A percentile compares a stretch with the other conserved stretches of the same genome.
Evolutionary conservation across 768 basidiomycete species (phyloP).

Genomic region (Arthromyces matolae): DNA sequence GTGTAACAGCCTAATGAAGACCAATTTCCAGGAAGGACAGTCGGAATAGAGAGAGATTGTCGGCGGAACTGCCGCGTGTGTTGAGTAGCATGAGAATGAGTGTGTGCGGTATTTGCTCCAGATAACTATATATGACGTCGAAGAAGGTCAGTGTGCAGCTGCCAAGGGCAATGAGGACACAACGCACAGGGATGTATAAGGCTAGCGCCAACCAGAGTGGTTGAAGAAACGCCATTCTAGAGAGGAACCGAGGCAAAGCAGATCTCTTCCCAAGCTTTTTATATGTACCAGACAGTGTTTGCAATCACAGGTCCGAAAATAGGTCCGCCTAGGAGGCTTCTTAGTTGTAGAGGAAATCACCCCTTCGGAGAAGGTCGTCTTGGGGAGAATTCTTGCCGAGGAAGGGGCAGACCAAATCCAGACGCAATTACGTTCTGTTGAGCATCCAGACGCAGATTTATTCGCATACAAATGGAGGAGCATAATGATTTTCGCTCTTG

Average conservation of each 20-base stretch:
- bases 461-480: slow-evolving; percentile 20
- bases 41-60: slow-evolving; percentile 27
- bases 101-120: slow-evolving; percentile 22
- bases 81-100: slow-evolving; percentile 19
- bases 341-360: slow-evolving; percentile 15
- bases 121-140: slow-evolving; percentile 17
- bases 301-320: slow-evolving; percentile 27
- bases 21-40: slow-evolving; percentile 52
- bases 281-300: slow-evolving; percentile 22
- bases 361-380: slow-evolving; percentile 17
- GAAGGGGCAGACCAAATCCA: slow-evolving; percentile 17
- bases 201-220: slow-evolving; percentile 31
- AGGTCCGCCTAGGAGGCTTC: slow-evolving; percentile 24
- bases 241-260: slow-evolving; percentile 14
- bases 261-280: slow-evolving; percentile 19
- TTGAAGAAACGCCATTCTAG: slow-evolving; percentile 31
- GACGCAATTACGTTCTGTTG: slow-evolving; percentile 23
- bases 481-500: slow-evolving; percentile 3
- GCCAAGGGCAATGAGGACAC: slow-evolving; percentile 5
- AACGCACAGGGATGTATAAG: slow-evolving; percentile 37
- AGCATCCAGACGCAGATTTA: slow-evolving; percentile 1
- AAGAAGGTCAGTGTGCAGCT: slow-evolving; percentile 2
- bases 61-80: slow-evolving; percentile 34
- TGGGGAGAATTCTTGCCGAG: slow-evolving; percentile 16
- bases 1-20: slow-evolving; percentile 57